phyloP scores from a whole-genome alignment of 768 basidiomycete genomes.

The Cystobasidium tubakii region DNA sequence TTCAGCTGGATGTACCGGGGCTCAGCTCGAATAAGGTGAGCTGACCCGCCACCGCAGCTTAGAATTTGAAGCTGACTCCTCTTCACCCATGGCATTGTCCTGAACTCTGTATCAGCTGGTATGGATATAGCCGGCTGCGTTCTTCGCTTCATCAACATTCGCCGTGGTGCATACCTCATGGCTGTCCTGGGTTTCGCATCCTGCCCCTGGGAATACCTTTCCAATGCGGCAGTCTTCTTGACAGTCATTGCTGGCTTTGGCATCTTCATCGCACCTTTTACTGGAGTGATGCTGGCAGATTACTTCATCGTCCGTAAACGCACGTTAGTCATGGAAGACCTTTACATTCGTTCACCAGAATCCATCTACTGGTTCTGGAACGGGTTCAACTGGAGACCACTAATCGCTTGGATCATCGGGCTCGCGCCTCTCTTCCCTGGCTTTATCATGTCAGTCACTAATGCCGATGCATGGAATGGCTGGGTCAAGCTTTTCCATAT shows the following conservation, averaged over 20 bases:
- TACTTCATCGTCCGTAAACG: slow-evolving; percentile 15
- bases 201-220: slow-evolving; percentile 47
- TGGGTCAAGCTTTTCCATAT: slow-evolving; percentile 20
- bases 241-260: slow-evolving; percentile 23
- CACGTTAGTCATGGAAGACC: slow-evolving; percentile 56
- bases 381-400: slow-evolving; percentile 14
- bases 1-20: slow-evolving; percentile 38
- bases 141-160: slow-evolving; percentile 61
- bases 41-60: neutral
- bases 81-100: slow-evolving; percentile 36
- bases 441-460: slow-evolving; percentile 17
- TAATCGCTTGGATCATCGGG: slow-evolving; percentile 22
- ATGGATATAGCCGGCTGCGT: slow-evolving; percentile 36
- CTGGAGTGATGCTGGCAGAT: slow-evolving; percentile 8
- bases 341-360: neutral
- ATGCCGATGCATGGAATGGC: neutral
- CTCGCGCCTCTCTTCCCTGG: slow-evolving; percentile 13
- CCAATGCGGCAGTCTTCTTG: slow-evolving; percentile 54
- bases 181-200: slow-evolving; percentile 59
- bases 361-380: slow-evolving; percentile 18
- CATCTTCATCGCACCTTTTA: slow-evolving; percentile 29
- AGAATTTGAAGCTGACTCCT: neutral
- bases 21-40: slow-evolving; percentile 32
- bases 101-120: slow-evolving; percentile 41
- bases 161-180: slow-evolving; percentile 28